Evolutionary conservation across 2,329 filamentous ascomycete species (phyloP), one percentile per base, ranked within the genome.

Genomic region (Monosporascus cannonballus): DNA sequence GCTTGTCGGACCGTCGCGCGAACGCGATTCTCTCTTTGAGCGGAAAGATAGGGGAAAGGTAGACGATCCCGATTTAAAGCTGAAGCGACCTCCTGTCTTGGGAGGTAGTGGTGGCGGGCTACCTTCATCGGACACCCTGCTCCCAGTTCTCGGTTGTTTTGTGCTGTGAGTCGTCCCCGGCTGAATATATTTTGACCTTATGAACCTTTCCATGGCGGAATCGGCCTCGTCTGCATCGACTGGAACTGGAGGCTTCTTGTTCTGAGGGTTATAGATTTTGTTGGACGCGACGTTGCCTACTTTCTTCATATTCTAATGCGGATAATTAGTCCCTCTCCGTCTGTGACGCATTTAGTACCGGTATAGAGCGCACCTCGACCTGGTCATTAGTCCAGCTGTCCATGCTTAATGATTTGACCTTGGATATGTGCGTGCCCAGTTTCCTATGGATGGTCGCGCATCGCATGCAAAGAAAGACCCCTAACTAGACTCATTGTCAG

Each of bases 351-450:
- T 30, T 42, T 18, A 20, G 36, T 17, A 7, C 11, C 14, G 27
- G 18, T 18, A 30, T 46, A 37, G 54, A 50, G 72, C 82, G 73
- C 76, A 96, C 92, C 73, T 99, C 94, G 58, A 99, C 92, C 74
- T 99, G 94, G 56, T 97, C 94, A 65, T 87, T 86, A 48, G 89
- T 85, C 94, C 94, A 99, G 61, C 87, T 94, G 73, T 99, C 94
- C 92, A 99, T 97, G 71, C 89, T 97, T 74, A 99, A 73, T 38
- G 92, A 97, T 73, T 99, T 99, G 76, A 99, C 91, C 71, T 99
- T 99, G 60, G 92, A 96, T 58, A 99, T 90, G 71, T 99, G 94
- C 41, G 94, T 97, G 56, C 94, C 94, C 65, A 99, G 78, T 73
- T 97, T 97, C 67, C 94, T 89, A 76, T 99, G 94, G 66, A 97